A percentile compares a stretch with the other conserved stretches of the same genome.
phyloP scores from a whole-genome alignment of 2,329 filamentous ascomycete species.

The Metarhizium album region DNA sequence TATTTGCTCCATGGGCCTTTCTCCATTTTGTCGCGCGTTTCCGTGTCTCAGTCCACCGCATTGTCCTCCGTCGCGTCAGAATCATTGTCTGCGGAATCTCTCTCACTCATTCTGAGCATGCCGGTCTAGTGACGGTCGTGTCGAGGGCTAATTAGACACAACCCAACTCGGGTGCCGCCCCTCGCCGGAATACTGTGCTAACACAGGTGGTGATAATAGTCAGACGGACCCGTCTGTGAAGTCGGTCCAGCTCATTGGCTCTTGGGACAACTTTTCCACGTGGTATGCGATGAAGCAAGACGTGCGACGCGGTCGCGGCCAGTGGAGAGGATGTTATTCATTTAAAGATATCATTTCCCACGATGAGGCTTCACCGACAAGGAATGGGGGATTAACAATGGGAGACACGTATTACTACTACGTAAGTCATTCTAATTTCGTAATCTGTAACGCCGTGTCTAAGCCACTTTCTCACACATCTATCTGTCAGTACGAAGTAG shows the following conservation, averaged over 20 bases:
- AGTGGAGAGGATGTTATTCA: constrained; percentile 80
- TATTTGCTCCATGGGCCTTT: not conserved
- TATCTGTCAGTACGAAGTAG: constrained; percentile 62
- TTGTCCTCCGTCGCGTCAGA: not conserved
- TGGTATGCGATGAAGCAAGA: constrained; percentile 77
- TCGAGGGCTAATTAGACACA: not conserved
- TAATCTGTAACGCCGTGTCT: not conserved
- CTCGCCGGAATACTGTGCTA: constrained; percentile 9
- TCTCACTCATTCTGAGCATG: not conserved
- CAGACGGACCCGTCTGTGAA: constrained; percentile 49
- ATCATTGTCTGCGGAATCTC: not conserved
- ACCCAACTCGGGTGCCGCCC: not conserved
- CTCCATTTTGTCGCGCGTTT: not conserved
- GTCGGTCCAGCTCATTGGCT: constrained; percentile 74
- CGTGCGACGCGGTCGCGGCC: constrained; percentile 56
- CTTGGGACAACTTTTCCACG: constrained; percentile 87
- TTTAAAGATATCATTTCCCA: constrained; percentile 82
- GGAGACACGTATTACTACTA: constrained; percentile 94
- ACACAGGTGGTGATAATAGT: constrained; percentile 27
- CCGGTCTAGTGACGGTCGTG: not conserved
- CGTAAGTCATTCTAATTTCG: constrained; percentile 40
- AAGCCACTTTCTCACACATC: not conserved
- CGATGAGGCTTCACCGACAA: constrained; percentile 45
- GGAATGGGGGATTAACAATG: constrained; percentile 79
- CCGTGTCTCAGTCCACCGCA: not conserved